Conservation (phyloP, 768 basidiomycete genomes). For the Collybia sordida region DNA sequence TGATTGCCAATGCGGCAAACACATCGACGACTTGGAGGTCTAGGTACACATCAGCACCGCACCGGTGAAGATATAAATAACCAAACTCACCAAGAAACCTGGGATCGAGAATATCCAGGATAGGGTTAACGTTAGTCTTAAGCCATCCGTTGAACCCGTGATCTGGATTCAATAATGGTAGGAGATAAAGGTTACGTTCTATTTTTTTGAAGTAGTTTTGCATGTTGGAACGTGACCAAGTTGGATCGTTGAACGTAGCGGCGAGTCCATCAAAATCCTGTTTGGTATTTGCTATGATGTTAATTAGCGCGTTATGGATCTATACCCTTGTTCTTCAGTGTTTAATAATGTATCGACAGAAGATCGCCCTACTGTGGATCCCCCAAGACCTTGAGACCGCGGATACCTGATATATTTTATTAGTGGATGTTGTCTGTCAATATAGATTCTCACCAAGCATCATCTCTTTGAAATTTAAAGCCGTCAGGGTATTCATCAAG, state of each 20-base stretch:
- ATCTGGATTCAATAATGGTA: conserved; percentile 13
- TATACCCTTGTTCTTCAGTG: conserved; percentile 1
- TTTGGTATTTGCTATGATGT: conserved; percentile 22
- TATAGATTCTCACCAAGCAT: conserved; percentile 13
- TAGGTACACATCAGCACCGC: not conserved
- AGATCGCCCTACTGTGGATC: conserved; percentile 23
- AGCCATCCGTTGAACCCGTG: conserved; percentile 32
- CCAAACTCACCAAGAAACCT: conserved; percentile 20
- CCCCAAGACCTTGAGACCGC: conserved; percentile 25
- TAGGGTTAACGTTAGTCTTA: conserved; percentile 21
- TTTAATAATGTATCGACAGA: not conserved
- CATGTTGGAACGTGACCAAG: conserved; percentile 28
- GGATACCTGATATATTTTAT: conserved; percentile 22
- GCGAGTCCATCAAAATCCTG: conserved; percentile 27
- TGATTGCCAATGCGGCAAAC: conserved; percentile 12
- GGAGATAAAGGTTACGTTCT: conserved; percentile 21
- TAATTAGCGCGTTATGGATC: conserved; percentile 30
- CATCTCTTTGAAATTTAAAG: conserved; percentile 20
- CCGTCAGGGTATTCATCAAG: conserved; percentile 24
- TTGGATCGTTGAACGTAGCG: conserved; percentile 19
- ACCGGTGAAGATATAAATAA: not conserved
- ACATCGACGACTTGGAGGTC: conserved; percentile 23
- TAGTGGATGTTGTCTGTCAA: not conserved
- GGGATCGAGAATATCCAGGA: conserved; percentile 14
- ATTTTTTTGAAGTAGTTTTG: conserved; percentile 29